Base-by-base conservation (phyloP, 768 basidiomycete species). In the Glaciozyma martinii region DNA sequence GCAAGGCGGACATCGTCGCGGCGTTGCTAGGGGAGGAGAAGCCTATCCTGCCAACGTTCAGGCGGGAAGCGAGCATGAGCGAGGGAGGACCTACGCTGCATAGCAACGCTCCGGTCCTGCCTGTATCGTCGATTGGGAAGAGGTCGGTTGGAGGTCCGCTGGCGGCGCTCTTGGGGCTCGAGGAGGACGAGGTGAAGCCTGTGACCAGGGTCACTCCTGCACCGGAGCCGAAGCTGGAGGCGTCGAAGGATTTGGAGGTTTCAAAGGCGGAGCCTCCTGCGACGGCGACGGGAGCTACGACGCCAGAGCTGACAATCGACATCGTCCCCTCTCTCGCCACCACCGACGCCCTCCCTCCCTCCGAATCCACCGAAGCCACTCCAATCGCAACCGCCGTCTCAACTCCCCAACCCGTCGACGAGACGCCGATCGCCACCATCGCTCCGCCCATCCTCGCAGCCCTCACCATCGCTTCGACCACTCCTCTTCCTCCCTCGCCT, bases 1-100 rank as follows among this genome's bases (percentile, higher is more conserved):
- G 19, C 42, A 58, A 53, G 42, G 21, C 30, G 10, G 25, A 18
- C 33, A 33, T 47, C 27, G 19, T 70, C 5, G 60, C 68, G 10
- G 65, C 56, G 5, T 33, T 70, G 5, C 60, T 70, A 15, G 68
- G 68, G 25, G 68, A 66, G 29, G 68, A 69, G 56, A 63, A 63
- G 59, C 64, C 65, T 12, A 25, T 60, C 25, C 19, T 55, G 5
- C 65, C 68, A 29, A 60, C 44, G 43, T 66, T 66, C 49, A 46
- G 49, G 3, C 52, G 32, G 19, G 67, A 10, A 23, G 27, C 10
- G 58, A 58, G 13, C 50, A 46, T 29, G 63, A 49, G 15, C 27
- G 42, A 40, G 8, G 25, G 50, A 52, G 62, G 47, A 15, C 61
- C 60, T 1, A 47, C 57, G 25, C 40, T 60, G 37, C 49, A 55